Base-by-base conservation (phyloP, 2,329 filamentous ascomycete genomes). In the Chaetomiaceae sp. region DNA sequence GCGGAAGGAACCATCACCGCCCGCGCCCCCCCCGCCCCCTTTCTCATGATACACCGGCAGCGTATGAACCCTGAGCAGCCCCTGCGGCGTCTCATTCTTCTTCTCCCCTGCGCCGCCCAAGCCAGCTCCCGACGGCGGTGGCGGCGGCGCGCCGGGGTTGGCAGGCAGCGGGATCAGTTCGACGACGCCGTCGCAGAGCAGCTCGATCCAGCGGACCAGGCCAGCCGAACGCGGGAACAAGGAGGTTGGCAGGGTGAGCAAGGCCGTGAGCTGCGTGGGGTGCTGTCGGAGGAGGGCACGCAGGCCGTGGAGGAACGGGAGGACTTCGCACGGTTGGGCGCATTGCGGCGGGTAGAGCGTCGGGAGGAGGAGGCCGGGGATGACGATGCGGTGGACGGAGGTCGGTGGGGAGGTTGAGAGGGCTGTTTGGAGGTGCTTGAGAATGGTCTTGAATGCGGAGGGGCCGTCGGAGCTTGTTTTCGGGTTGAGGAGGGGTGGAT, bases 311-410 rank as follows among this genome's bases (percentile, higher is more conserved):
- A 97, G 68, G 61, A 97, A 95, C 51, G 82, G 83, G 24, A 97
- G 71, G 19, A 95, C 69, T 57, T 85, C 75, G 24, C 82, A 70
- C 1, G 91, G 89, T n/a, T 76, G 76, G 53, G 79, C 81, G 37
- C 81, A 74, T 20, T 78, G 72, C 2, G 85, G 74, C 19, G 84
- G 77, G 60, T 96, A 97, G 12, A 90, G 64, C 2, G 86, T 84
- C n/a, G 93, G 91, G 3, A 88, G 93, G 19, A 97, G 78, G 9
- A 97, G 73, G 45, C 78, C 83, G 0, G 93, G 91, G n/a, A 97
- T 73, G 37, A 96, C 71, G 30, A 97, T 72, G 38, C 93, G 81
- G 63, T 97, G 91, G 24, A 93, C 71, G 2, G 73, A 77, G 8
- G 74, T 73, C 1, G 79, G 69, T 1, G 80, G 68, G 20, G 76